Evolutionary conservation across 2,329 filamentous ascomycete genomes (phyloP), one percentile per base, ranked within the genome.

Genomic region (Penicillium nordicum): DNA sequence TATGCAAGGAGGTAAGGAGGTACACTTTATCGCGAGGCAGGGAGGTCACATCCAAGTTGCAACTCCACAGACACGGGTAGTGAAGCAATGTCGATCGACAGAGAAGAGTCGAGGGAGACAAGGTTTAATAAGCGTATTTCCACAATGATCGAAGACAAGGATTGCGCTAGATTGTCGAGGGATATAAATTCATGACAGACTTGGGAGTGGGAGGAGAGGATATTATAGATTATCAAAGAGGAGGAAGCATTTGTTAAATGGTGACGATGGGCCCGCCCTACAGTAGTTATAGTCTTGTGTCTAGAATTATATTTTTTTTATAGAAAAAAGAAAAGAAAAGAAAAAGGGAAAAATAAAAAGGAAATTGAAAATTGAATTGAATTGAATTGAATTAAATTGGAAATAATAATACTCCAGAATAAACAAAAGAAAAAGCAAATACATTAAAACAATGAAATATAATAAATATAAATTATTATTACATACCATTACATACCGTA

Each of bases 141-240:
- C 18, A 18, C 18, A 18, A 18, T 18, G 10, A 32, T 44, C 30
- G 5, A 30, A 29, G 36, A 14, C 29, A 5, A 43, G 11, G 21
- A 10, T 27, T 18, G 32, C 11, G 16, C 11, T 55, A 12, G 37
- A 30, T 27, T 21, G 9, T 38, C 29, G 9, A 48, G 48, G 43
- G 38, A 50, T 60, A 50, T 18, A 40, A 11, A 47, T 46, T 38
- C 49, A 51, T 44, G n/a, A 47, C 42, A 51, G 42, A 29, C 16
- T 37, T 49, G 53, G 40, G 30, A 50, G 50, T 49, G 54, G 43
- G 50, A 55, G 32, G 49, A 50, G 49, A 45, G 38, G 42, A 57
- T 63, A 62, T 65, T 63, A 63, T 65, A 65, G 55, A 50, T 50
- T 44, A 38, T 54, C 29, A 32, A 50, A 50, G 38, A 44, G 38